phyloP scores from a whole-genome alignment of 2,329 filamentous ascomycete species.

The Penicillium nordicum region DNA sequence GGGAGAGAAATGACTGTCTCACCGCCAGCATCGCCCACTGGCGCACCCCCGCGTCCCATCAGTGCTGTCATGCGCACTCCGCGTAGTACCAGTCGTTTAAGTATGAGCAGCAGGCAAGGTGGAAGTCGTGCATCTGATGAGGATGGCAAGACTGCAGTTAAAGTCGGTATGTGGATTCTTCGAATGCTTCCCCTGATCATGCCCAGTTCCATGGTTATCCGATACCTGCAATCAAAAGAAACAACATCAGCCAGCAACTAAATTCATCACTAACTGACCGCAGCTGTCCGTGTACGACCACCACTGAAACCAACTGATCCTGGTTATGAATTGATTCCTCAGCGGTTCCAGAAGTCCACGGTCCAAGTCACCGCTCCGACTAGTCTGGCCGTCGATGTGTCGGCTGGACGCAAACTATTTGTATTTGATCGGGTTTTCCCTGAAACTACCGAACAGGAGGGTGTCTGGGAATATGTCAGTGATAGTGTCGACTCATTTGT shows the following conservation, averaged over 20 bases:
- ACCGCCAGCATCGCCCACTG: conserved; percentile 65
- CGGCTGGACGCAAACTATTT: conserved; percentile 90
- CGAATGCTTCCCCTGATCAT: neutral
- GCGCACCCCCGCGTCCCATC: conserved; percentile 63
- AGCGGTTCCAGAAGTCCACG: conserved; percentile 89
- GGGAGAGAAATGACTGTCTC: conserved; percentile 59
- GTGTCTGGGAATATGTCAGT: conserved; percentile 88
- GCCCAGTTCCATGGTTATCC: neutral
- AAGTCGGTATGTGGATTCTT: conserved; percentile 73
- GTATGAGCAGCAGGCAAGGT: conserved; percentile 69
- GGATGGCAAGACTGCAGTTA: conserved; percentile 84
- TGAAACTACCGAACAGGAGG: conserved; percentile 78
- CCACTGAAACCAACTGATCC: conserved; percentile 79
- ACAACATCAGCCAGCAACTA: neutral
- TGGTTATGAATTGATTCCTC: conserved; percentile 90
- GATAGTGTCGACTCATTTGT: conserved; percentile 88
- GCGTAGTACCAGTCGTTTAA: conserved; percentile 80
- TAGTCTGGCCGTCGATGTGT: conserved; percentile 81
- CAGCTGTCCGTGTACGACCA: conserved; percentile 90
- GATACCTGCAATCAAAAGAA: neutral
- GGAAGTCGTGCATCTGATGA: conserved; percentile 86
- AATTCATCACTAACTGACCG: conserved; percentile 1
- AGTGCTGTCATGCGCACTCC: conserved; percentile 76
- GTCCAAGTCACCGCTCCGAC: conserved; percentile 85
- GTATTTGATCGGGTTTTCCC: conserved; percentile 94